Evolutionary conservation across 2,329 filamentous ascomycete genomes (phyloP), one percentile per base, ranked within the genome.

Genomic region (Beauveria brongniartii): DNA sequence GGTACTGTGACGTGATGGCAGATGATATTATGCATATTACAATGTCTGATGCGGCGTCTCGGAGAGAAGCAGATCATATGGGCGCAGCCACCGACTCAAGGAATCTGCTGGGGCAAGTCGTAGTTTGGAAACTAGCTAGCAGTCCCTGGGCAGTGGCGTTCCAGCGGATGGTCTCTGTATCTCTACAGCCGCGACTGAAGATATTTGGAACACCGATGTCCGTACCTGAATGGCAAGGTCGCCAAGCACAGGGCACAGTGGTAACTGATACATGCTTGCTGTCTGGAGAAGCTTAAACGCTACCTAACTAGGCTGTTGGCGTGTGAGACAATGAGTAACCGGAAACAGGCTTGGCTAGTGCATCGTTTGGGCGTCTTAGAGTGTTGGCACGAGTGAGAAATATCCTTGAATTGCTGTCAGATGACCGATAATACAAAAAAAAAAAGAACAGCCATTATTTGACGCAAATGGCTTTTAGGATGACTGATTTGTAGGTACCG

Each of bases 1-100:
- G 55, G 47, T 37, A 40, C 24, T 51, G 56, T 24, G 56, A 59
- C 47, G 47, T 37, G 20, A 18, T 59, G 34, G 56, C n/a, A 59
- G 56, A 59, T 59, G 37, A 16, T 59, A 52, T 44, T 52, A 52
- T 44, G 46, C 30, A 10, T n/a, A 50, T 58, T 44, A 51, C 34
- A 47, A 30, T 18, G 47, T 59, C 40, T 59, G 24, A 59, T 59
- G 47, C 46, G 44, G 47, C 30, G 26, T 43, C 56, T 59, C 47
- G 43, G 26, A 44, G 44, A 52, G 43, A 59, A 59, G 56, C 24
- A 30, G 18, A 52, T 52, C 34, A 52, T 59, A n/a, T 52, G 47
- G 47, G 34, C 37, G 34, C 46, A 28, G 46, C 46, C 22, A 58
- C 37, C 37, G 30, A 12, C 28, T 24, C 22, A 14, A 43, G 34